Conservation (phyloP, 768 basidiomycete species). For the Naganishia friedmannii region DNA sequence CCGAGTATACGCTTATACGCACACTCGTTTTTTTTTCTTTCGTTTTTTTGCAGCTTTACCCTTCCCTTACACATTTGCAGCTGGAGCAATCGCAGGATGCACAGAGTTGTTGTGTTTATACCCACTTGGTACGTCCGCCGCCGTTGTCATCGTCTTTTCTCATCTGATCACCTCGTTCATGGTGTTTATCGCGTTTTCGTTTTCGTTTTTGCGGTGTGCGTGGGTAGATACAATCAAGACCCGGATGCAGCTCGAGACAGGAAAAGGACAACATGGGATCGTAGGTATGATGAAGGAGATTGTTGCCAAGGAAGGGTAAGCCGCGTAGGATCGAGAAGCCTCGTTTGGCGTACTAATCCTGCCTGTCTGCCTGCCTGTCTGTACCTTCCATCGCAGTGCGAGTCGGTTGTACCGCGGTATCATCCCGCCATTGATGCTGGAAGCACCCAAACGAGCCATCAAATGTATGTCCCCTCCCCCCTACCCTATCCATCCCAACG, state of each 20-base stretch:
- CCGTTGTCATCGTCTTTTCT: not conserved
- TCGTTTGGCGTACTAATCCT: too few species aligned
- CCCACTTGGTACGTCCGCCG: conserved; percentile 30
- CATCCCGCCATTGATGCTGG: conserved; percentile 88
- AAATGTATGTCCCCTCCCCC: conserved; percentile 57
- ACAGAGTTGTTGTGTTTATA: conserved; percentile 31
- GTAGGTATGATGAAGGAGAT: conserved; percentile 80
- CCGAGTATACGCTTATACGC: not conserved
- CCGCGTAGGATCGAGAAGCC: too few species aligned
- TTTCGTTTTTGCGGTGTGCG: not conserved
- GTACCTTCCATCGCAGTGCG: not conserved
- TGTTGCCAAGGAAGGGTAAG: conserved; percentile 69
- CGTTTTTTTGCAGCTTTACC: conserved; percentile 48
- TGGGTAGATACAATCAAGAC: conserved; percentile 90
- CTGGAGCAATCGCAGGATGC: conserved; percentile 88
- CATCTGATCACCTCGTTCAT: conserved; percentile 24
- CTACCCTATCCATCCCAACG: not conserved
- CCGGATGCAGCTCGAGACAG: conserved; percentile 95
- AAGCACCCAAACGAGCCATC: conserved; percentile 96
- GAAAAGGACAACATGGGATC: conserved; percentile 70
- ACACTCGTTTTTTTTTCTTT: too few species aligned
- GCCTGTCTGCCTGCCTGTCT: not conserved
- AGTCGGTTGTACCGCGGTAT: conserved; percentile 82
- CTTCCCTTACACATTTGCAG: conserved; percentile 72
- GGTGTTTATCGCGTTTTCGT: not conserved